A percentile compares a stretch with the other conserved stretches of the same genome.
Conservation (phyloP, 139 green algal species). For the Spirogloea muscicola region DNA sequence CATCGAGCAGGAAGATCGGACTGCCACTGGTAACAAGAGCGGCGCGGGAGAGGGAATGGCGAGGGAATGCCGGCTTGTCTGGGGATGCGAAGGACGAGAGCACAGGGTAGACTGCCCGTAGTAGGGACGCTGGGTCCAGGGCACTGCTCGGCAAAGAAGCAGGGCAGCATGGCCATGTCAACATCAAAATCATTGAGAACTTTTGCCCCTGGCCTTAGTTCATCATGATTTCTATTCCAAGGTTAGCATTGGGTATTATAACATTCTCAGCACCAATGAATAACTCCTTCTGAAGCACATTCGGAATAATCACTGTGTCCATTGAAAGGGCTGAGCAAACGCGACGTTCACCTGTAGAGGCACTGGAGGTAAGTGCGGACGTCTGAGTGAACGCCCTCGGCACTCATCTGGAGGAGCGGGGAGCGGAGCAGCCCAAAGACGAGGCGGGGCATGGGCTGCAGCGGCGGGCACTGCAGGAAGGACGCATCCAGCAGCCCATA, state of each 20-base stretch:
- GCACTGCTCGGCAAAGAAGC: constrained; percentile 2
- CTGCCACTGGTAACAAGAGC: constrained; percentile 54
- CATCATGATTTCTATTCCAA: no score
- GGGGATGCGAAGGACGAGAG: constrained; percentile 58
- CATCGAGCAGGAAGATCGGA: constrained; percentile 83
- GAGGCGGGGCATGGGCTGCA: constrained; percentile 70
- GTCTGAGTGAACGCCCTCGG: constrained; percentile 63
- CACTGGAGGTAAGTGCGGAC: constrained; percentile 54
- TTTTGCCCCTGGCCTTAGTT: no score
- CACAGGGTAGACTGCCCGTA: constrained; percentile 72
- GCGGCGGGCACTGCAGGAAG: constrained; percentile 53
- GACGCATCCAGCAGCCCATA: constrained; percentile 59
- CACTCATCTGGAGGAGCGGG: constrained; percentile 55
- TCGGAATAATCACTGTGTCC: no score
- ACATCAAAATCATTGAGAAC: no score
- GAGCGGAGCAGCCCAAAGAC: constrained; percentile 79
- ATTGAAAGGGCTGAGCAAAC: no score
- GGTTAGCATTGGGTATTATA: no score
- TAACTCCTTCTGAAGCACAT: no score
- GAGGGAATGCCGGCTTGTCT: constrained; percentile 52
- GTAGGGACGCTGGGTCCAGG: constrained; percentile 69
- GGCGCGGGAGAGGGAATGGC: constrained; percentile 65
- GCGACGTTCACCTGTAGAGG: constrained; percentile 49
- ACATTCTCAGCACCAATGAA: no score
- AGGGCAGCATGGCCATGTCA: no score